phyloP scores from a whole-genome alignment of 2,329 filamentous ascomycete genomes.

The Neopestalotiopsis rosae region DNA sequence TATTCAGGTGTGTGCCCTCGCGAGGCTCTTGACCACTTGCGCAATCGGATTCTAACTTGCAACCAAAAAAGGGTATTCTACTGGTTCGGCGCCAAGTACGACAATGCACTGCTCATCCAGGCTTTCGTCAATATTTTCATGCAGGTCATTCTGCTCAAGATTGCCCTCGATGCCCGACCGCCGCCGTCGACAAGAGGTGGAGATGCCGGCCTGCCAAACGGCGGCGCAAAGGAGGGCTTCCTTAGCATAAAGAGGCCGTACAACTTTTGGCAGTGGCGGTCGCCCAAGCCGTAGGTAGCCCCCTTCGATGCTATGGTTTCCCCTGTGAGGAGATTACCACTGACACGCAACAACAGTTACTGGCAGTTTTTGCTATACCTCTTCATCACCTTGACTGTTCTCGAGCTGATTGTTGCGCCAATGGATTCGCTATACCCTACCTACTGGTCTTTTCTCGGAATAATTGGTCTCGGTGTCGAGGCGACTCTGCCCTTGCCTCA shows the following conservation, averaged over 20 bases:
- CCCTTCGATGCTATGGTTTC: background rate
- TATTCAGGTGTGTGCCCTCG: slow-evolving; percentile 59
- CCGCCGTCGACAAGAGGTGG: slow-evolving; percentile 64
- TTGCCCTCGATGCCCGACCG: slow-evolving; percentile 72
- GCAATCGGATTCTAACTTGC: background rate
- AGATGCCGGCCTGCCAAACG: slow-evolving; percentile 67
- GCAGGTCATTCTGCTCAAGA: slow-evolving; percentile 68
- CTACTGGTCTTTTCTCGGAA: slow-evolving; percentile 74
- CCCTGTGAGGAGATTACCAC: background rate
- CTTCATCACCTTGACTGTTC: slow-evolving; percentile 61
- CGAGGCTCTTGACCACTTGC: slow-evolving; percentile 17
- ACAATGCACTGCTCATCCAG: slow-evolving; percentile 67
- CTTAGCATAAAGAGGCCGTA: slow-evolving; percentile 64
- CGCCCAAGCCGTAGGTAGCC: slow-evolving; percentile 64
- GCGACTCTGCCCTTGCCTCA: slow-evolving; percentile 84
- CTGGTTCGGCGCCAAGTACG: slow-evolving; percentile 70
- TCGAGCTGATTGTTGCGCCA: slow-evolving; percentile 71
- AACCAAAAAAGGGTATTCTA: slow-evolving; percentile 64
- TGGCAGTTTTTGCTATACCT: slow-evolving; percentile 80
- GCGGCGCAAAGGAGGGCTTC: slow-evolving; percentile 50
- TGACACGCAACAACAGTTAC: slow-evolving; percentile 54
- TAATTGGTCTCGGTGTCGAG: slow-evolving; percentile 78
- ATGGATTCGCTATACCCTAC: slow-evolving; percentile 61
- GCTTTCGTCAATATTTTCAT: slow-evolving; percentile 70
- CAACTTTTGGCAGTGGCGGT: slow-evolving; percentile 84